A percentile compares a stretch with the other conserved stretches of the same genome.
Conservation (phyloP, 176 grass and related monocot species). For the maize (Zea mays) region Zm-B73-REFERENCE-NAM-5.0 NC_050100.1:12349001-12349500, state of each 20-base stretch:
- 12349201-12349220: no score
- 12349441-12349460: not conserved
- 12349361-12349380: not conserved
- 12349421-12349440: not conserved
- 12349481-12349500: constrained; percentile 18
- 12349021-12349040: no score
- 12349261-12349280: constrained; percentile 35
- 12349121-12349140: no score
- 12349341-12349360: not conserved
- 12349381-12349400: not conserved
- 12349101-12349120: no score
- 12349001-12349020: no score
- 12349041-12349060: no score
- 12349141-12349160: no score
- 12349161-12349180: no score
- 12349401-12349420: not conserved
- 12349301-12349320: not conserved
- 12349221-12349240: not conserved
- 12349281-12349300: constrained; percentile 13
- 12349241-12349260: not conserved
- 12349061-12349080: no score
- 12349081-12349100: not conserved
- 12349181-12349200: no score
- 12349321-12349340: not conserved
- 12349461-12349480: constrained; percentile 26